Evolutionary conservation across 2,329 filamentous ascomycete genomes (phyloP), one percentile per base, ranked within the genome.

Genomic region (Fusarium sp.): DNA sequence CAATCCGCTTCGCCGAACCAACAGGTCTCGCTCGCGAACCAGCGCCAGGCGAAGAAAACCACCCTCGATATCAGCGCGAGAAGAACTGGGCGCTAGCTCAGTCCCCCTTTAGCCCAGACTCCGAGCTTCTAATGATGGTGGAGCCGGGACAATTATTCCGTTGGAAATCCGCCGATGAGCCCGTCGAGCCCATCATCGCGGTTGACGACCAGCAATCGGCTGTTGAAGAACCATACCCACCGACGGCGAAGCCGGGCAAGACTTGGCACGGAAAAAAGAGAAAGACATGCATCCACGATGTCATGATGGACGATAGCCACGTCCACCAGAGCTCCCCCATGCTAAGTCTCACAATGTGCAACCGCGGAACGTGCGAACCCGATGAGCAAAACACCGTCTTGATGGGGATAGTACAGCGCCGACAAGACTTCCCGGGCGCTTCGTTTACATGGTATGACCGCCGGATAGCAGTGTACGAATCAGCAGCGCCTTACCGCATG

Each of bases 311-410:
- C 4, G 60, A 76, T 1, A 53, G 43, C 16, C 57, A 71, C 35
- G 73, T 75, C 23, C 74, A 75, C 25, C 74, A 75, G 42, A 76
- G 73, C n/a, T 68, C 73, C 1, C 74, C 74, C 2, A 75, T 75
- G 73, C 54, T 75, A 2, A 73, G 71, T 28, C 15, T 75, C 6
- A 75, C 74, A 9, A 66, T 75, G 25, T 75, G 74, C 58, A 70
- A 75, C 15, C 60, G 74, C 25, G 74, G 71, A 13, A 28, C 44
- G 15, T 75, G 74, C 44, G 38, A 72, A 9, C 74, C 74, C 6
- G 43, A 43, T 16, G 62, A 67, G 11, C 35, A 70, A 12, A 75
- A 75, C 54, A 75, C 74, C 2, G 62, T 75, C 12, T 67, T 75
- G 68, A 19, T 75, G 33, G 73, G 73, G 32, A 75, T 75, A 5